Evolutionary conservation across 2,329 filamentous ascomycete species (phyloP).

Genomic region (Lanzia echinophila): DNA sequence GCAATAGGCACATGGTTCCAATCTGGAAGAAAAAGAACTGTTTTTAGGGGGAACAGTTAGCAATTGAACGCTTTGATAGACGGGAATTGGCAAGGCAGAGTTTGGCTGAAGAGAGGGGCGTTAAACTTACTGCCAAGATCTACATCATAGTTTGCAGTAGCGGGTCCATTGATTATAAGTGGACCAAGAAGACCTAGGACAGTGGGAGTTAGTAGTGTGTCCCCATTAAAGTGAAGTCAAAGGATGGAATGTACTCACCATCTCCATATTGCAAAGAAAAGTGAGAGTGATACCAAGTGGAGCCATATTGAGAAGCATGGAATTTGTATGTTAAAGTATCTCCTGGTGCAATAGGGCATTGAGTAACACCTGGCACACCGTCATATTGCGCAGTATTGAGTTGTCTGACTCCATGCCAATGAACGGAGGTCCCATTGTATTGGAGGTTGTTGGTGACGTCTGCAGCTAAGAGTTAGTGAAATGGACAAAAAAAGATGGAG

Average conservation of each 20-base stretch:
- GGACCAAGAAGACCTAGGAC: constrained; percentile 46
- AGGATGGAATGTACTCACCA: too few relatives aligned
- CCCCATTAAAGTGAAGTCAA: too few relatives aligned
- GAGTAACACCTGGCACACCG: constrained; percentile 30
- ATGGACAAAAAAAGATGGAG: constrained; percentile 30
- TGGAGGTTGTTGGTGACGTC: constrained; percentile 49
- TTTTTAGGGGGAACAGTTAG: too few relatives aligned
- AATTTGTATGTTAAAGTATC: constrained; percentile 10
- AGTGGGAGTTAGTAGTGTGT: too few relatives aligned
- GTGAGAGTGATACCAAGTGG: constrained; percentile 12
- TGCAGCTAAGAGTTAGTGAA: constrained; percentile 30
- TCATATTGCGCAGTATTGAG: neutral
- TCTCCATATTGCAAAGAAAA: constrained; percentile 30
- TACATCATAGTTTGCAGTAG: constrained; percentile 51
- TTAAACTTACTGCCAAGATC: constrained; percentile 50
- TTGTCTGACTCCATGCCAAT: constrained; percentile 29
- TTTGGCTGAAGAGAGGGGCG: too few relatives aligned
- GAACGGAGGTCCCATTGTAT: neutral
- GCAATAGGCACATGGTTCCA: constrained; percentile 31
- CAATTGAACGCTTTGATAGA: too few relatives aligned
- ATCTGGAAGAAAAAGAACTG: constrained; percentile 10
- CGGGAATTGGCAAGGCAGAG: constrained; percentile 29
- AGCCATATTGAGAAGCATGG: constrained; percentile 2
- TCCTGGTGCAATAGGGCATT: constrained; percentile 32
- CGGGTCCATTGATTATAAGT: constrained; percentile 55